Base-by-base conservation (phyloP, 2,329 filamentous ascomycete genomes). In the Pyrenophora tritici-repentis region DNA sequence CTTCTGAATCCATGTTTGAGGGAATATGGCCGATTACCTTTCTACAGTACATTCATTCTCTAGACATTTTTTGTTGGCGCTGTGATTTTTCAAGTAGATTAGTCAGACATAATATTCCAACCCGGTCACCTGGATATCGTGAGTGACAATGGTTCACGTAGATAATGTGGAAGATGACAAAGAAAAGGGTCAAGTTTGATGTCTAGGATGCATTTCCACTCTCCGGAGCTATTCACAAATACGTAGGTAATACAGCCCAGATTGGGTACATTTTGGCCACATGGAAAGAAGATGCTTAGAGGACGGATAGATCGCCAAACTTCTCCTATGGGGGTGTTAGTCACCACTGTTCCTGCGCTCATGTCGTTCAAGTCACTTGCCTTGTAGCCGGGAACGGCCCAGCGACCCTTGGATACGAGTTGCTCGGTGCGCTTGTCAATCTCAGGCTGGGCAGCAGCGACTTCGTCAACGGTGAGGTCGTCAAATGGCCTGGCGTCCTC, bases 301-400 rank as follows among this genome's bases (percentile, higher is more conserved):
- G 83, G 69, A 96, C 81, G 70, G 94, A 93, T 70, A 97, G 87
- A 77, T 97, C 92, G 82, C 94, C 94, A 79, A 97, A 99, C 85
- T 92, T 96, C 86, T 99, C 94, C 93, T 97, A 71, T 64, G 71
- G 39, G 63, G 55, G 59, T 49, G 75, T 87, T 75, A 88, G 82
- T 55, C 54, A n/a, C 4, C n/a, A 34, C 18, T 14, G 13, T 1
- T 4, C 8, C 13, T 12, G 5, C 6, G 9, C 13, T 14, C 33
- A 8, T 8, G 39, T 16, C 13, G 20, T 9, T 10, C 20, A 20
- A 29, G 13, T 56, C 42, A 78, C 87, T 70, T 81, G 93, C 93
- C 91, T 97, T 96, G 89, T 99, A 99, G 75, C 94, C 94, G 61
- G 94, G 92, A 73, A 96, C 92, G 81, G 87, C 85, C 94, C 94